Evolutionary conservation across 345 rosid genomes (phyloP), one percentile per base, ranked within the genome.

Genomic region (Aurinia saxatilis): DNA sequence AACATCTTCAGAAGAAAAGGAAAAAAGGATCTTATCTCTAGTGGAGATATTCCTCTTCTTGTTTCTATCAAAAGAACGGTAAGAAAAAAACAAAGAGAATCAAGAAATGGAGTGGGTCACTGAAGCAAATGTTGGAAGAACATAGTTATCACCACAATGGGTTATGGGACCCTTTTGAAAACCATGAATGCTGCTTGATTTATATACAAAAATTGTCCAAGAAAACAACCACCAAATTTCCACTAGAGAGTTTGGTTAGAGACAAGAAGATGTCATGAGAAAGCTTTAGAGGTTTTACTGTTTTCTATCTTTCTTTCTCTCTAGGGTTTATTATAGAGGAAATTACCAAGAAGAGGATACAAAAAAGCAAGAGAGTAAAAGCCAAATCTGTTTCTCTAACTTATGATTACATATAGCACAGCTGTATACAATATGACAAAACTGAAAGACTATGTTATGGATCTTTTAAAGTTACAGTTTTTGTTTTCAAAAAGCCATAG

Each of bases 101-200:
- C 37, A 23, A 49, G 27, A 49, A 47, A 17, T 35, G 30, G 30
- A 27, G 63, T 66, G 49, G 70, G 63, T 45, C 11, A 23, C 41
- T 63, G 59, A 39, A 18, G 50, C 25, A 63, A 46, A 62, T 70
- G 34, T 23, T 33, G 46, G 42, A 63, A 47, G 47, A 54, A 50
- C 49, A 40, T 63, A 70, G 33, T 50, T 62, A 41, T 45, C 46
- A 57, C 31, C 48, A 49, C 51, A 34, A 67, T 35, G 45, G 55
- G 70, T 45, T 18, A 69, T 60, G 67, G 67, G 62, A 60, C 66
- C 76, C 78, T 47, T 35, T 53, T 27, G 41, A 68, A 65, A 78
- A 56, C 54, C 66, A 66, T 42, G 46, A 39, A 63, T 63, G 52
- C 63, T 46, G 38, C 46, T 56, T 63, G 21, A 37, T 18, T 19